Evolutionary conservation across 2,329 filamentous ascomycete species (phyloP), one percentile per base, ranked within the genome.

Genomic region (Curvularia sp.): DNA sequence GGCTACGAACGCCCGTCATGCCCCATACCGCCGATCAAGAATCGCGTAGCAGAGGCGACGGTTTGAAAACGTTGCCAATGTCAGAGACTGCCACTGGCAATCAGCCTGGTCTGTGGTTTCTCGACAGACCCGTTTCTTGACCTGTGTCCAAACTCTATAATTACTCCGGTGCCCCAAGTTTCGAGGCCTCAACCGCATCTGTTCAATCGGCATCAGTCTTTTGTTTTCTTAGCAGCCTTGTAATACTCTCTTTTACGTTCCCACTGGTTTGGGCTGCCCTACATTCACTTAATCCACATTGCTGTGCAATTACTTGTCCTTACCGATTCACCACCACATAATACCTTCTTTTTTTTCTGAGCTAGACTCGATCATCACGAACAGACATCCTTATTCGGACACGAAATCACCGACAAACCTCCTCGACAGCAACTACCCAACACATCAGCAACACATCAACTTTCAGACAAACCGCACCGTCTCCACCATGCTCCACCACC

Each of bases 191-290:
- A 74, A 71, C 71, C 68, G 72, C 74, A 70, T 67, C 65, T 74
- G 73, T 76, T 74, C 74, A 71, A 73, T 73, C 72, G 67, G 69
- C 70, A 71, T 63, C 69, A 65, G 72, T 76, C 74, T 71, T 75
- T 76, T 74, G 69, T 75, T 67, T 63, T 66, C 61, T 68, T 77
- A 74, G 72, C 74, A 78, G 73, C 75, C 74, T 76, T 77, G 68
- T 77, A 74, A 75, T 74, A 75, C 78, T 78, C 76, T 81, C 79
- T 75, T 81, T 82, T 74, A 79, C 72, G 8, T 71, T 73, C 81
- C 80, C 81, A 82, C 81, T 81, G 82, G 81, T 76, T 66, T 83
- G 82, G 81, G 81, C 79, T 80, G 78, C 78, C 77, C 73, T 81
- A 77, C 80, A 79, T 82, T 83, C 80, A 57, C 74, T 82, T 82